Percentiles rank a stretch among this genome's conserved stretches.
These are phyloP conservation scores for Apiospora koreana DNA, from an alignment of 2,329 filamentous ascomycete species.

Conservation along the genomic window DNA sequence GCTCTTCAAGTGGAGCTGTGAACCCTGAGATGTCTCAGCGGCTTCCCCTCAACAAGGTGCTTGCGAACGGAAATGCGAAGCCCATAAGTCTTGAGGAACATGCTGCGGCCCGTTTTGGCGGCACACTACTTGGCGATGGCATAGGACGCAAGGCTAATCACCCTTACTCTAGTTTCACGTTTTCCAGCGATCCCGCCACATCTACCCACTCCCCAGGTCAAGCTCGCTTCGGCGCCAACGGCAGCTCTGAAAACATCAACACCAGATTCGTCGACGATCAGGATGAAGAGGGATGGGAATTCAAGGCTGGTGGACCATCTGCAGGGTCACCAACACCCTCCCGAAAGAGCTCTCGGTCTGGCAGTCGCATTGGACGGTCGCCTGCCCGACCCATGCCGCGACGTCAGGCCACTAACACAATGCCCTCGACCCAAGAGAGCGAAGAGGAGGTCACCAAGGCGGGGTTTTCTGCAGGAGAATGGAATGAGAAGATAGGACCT, in stretches of 20 bases:
- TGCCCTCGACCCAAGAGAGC: constrained; percentile 23
- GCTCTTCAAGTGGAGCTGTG: constrained; percentile 32
- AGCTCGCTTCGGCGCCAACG: constrained; percentile 40
- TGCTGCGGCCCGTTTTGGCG: background rate
- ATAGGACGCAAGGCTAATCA: constrained; percentile 33
- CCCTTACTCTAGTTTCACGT: constrained; percentile 33
- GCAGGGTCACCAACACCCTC: constrained; percentile 26
- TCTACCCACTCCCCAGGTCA: constrained; percentile 40
- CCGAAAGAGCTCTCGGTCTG: constrained; percentile 40
- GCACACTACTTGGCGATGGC: constrained; percentile 6
- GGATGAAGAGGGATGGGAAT: constrained; percentile 46
- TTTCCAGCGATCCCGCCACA: constrained; percentile 53
- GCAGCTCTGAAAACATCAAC: constrained; percentile 61
- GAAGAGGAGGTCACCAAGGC: constrained; percentile 27
- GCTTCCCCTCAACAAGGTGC: background rate
- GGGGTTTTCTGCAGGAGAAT: constrained; percentile 53
- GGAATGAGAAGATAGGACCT: constrained; percentile 55
- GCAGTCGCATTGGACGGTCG: constrained; percentile 38
- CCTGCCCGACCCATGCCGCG: constrained; percentile 18
- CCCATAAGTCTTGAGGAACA: background rate
- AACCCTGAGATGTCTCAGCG: background rate
- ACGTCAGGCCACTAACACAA: constrained; percentile 20
- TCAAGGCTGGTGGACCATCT: constrained; percentile 48
- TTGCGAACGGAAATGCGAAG: background rate
- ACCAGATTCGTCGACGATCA: constrained; percentile 59